Percentiles rank a stretch among this genome's conserved stretches.
These are phyloP conservation scores for Musa beccarii DNA, from an alignment of 176 grass and related monocot genomes.

Conservation along the genomic window DNA sequence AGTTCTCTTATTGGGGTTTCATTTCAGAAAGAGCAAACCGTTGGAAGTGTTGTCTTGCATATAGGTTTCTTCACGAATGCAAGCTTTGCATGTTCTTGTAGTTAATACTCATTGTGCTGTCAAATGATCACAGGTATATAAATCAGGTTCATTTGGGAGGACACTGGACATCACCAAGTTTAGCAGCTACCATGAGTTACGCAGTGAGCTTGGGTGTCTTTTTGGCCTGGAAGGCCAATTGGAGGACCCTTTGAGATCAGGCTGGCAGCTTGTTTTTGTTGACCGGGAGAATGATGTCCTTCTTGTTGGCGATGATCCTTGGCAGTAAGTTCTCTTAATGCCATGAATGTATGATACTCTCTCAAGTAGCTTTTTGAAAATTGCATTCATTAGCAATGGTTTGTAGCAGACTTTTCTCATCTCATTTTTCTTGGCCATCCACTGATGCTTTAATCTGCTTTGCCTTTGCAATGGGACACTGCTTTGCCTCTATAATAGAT, in stretches of 20 bases:
- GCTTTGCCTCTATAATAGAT: not conserved
- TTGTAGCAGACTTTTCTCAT: too few relatives aligned
- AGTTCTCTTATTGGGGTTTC: not conserved
- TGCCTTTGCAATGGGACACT: not conserved
- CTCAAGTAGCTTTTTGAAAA: not conserved
- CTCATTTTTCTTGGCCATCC: too few relatives aligned
- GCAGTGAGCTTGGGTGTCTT: slow-evolving; percentile 74
- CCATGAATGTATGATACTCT: not conserved
- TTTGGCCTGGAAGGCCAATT: slow-evolving; percentile 90
- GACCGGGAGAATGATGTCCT: slow-evolving; percentile 92
- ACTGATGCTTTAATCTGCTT: not conserved
- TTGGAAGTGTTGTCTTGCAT: not conserved
- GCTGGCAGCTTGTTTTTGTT: slow-evolving; percentile 99
- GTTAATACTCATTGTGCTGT: too few relatives aligned
- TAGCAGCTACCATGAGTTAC: slow-evolving; percentile 77
- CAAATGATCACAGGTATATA: slow-evolving; percentile 63
- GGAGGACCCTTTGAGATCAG: slow-evolving; percentile 99
- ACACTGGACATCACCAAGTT: slow-evolving; percentile 88
- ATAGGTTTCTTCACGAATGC: not conserved
- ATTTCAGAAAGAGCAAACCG: not conserved
- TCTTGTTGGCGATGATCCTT: slow-evolving; percentile 90
- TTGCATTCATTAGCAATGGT: too few relatives aligned
- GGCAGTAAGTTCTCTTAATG: slow-evolving; percentile 56
- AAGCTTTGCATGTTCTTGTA: too few relatives aligned
- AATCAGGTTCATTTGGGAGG: slow-evolving; percentile 83